Evolutionary conservation across 148 eudicot species (phyloP), one percentile per base, ranked within the genome.

Genomic region (Chenopodium album): DNA sequence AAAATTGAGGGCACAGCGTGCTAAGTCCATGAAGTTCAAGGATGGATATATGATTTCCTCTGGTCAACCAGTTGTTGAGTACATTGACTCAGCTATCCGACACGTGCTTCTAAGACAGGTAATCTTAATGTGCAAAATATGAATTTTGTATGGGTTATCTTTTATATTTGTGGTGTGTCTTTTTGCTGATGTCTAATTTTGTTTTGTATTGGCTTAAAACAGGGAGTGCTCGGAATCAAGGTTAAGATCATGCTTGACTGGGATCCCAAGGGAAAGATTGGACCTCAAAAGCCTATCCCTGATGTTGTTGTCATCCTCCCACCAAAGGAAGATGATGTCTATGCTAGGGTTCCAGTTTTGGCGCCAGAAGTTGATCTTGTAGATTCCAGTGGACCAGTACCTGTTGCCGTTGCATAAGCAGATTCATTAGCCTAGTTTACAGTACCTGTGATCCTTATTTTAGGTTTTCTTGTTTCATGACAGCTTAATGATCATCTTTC

Each of bases 11-110:
- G 98, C 98, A 46, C 90, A 86, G 76, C 95, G 95, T 86, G 95
- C 98, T 34, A 92, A 94, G 77, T 87, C 95, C 71, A 92, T 92
- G 98, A 92, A 92, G 86, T 94, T 94, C 32, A 94, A 92, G 92
- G 98, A 94, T 79, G 98, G 98, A 0, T 94, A 91, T 83, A 94
- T 92, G 98, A 91, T 94, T 64, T 94, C 98, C 31, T 94, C 98
- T 78, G 98, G 95, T 79, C 98, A 94, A 63, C 95, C 98, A 0
- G 92, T 91, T 37, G 90, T 90, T 14, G 98, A 94, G 79, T 94
- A 94, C 88, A 94, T 94, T 10, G 98, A 94, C 82, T 80, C 98
- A 7, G 98, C 98, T 10, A 93, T 91, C 10, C 80, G 95, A 80
- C 95, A 92, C 20, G 91, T 94, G 56, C 92, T 94, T 7, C 89